These are phyloP conservation scores for Phanerodontia chrysosporium DNA, from an alignment of 768 basidiomycete species.

Conservation along the genomic window DNA sequence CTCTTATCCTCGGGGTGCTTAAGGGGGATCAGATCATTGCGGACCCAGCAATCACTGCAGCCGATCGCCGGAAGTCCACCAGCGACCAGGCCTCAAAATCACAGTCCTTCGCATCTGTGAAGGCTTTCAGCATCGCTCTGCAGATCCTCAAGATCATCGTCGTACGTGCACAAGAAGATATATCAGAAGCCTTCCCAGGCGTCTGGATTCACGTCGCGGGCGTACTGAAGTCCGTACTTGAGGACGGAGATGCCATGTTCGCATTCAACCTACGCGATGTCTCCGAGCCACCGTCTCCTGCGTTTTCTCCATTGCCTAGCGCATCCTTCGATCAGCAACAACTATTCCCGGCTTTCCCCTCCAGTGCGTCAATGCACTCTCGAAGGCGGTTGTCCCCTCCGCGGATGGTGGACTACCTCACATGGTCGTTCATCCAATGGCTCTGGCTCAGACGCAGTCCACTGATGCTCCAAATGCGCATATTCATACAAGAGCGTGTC, in stretches of 20 bases:
- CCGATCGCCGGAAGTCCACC: constrained; percentile 47
- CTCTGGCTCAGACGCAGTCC: constrained; percentile 60
- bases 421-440: constrained; percentile 71
- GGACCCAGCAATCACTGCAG: constrained; percentile 29
- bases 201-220: constrained; percentile 61
- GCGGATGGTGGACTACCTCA: constrained; percentile 62
- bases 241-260: constrained; percentile 61
- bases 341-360: constrained; percentile 16
- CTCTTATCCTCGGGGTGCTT: constrained; percentile 41
- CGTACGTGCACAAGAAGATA: constrained; percentile 56
- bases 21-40: background rate
- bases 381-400: constrained; percentile 34
- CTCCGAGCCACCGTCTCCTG: constrained; percentile 49
- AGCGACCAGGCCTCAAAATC: constrained; percentile 34
- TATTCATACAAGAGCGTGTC: constrained; percentile 63
- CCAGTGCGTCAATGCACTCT: constrained; percentile 19
- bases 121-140: constrained; percentile 43
- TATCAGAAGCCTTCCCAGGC: constrained; percentile 49
- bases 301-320: constrained; percentile 38
- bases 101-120: constrained; percentile 20
- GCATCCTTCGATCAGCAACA: constrained; percentile 15
- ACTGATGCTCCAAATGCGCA: constrained; percentile 59
- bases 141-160: constrained; percentile 68
- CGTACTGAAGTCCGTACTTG: constrained; percentile 47
- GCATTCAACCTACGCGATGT: constrained; percentile 38